Percentiles rank a stretch among this genome's conserved stretches.
These are phyloP conservation scores for Saccharomyces mikatae DNA, from an alignment of 805 yeast genomes.

Conservation along the genomic window DNA sequence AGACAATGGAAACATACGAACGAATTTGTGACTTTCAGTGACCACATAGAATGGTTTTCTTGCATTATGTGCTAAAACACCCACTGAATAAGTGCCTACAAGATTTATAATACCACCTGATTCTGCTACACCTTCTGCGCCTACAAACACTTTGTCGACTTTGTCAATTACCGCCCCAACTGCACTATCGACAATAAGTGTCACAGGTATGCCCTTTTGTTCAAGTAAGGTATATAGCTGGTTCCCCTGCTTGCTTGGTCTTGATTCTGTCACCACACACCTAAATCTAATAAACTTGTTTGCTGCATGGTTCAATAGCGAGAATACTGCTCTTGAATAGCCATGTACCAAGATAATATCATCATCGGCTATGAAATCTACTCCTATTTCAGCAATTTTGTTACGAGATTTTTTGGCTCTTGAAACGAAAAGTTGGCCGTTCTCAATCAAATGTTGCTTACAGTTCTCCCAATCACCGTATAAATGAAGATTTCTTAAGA, in stretches of 20 bases:
- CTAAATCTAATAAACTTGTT: conserved; percentile 72
- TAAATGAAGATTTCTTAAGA: conserved; percentile 76
- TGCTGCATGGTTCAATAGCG: conserved; percentile 68
- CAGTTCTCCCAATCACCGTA: conserved; percentile 92
- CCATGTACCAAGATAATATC: conserved; percentile 88
- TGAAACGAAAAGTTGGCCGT: conserved; percentile 84
- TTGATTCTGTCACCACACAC: conserved; percentile 87
- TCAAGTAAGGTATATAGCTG: conserved; percentile 62
- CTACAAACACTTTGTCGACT: conserved; percentile 88
- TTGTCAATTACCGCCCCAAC: conserved; percentile 88
- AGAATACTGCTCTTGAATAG: conserved; percentile 80
- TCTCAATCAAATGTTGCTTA: conserved; percentile 77
- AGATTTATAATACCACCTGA: conserved; percentile 96
- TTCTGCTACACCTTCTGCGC: conserved; percentile 99
- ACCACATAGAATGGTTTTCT: conserved; percentile 91
- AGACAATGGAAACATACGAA: conserved; percentile 87
- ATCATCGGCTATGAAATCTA: conserved; percentile 86
- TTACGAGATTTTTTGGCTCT: conserved; percentile 87
- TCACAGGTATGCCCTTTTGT: conserved; percentile 73
- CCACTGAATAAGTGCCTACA: conserved; percentile 90
- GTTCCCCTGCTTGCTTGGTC: conserved; percentile 72
- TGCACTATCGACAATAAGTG: conserved; percentile 82
- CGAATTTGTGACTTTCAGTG: conserved; percentile 92
- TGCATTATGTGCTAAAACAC: conserved; percentile 82
- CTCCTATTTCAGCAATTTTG: conserved; percentile 80